These are phyloP conservation scores for Candida germanica DNA, from an alignment of 805 yeast genomes.

Conservation along the genomic window DNA sequence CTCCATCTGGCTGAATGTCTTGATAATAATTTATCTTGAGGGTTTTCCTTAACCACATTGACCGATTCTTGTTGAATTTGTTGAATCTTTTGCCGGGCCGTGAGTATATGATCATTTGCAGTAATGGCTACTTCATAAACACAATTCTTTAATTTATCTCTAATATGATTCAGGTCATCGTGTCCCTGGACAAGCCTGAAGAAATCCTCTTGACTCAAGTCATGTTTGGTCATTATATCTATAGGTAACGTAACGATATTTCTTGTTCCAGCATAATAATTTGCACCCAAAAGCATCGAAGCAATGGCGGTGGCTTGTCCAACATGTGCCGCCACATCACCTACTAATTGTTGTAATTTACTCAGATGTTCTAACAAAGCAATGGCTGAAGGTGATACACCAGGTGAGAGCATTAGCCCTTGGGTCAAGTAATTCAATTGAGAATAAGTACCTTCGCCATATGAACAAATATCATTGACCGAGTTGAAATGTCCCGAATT, in stretches of 20 bases:
- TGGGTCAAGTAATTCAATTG: slow-evolving; percentile 69
- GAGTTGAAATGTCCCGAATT: slow-evolving; percentile 44
- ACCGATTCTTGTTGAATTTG: slow-evolving; percentile 37
- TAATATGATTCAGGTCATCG: slow-evolving; percentile 23
- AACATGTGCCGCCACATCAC: slow-evolving; percentile 71
- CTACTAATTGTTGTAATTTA: slow-evolving; percentile 39
- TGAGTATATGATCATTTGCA: slow-evolving; percentile 76
- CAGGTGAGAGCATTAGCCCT: slow-evolving; percentile 54
- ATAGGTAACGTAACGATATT: slow-evolving; percentile 60
- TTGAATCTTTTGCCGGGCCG: slow-evolving; percentile 58
- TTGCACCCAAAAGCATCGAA: slow-evolving; percentile 56
- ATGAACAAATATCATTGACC: slow-evolving; percentile 61
- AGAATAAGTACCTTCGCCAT: slow-evolving; percentile 77
- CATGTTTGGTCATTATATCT: slow-evolving; percentile 51
- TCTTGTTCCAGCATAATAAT: slow-evolving; percentile 51
- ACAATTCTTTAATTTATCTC: slow-evolving; percentile 49
- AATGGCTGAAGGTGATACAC: slow-evolving; percentile 54
- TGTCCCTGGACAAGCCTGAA: slow-evolving; percentile 48
- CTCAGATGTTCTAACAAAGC: slow-evolving; percentile 46
- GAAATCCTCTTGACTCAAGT: slow-evolving; percentile 62
- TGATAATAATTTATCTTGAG: slow-evolving; percentile 24
- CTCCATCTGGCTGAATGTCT: slow-evolving; percentile 37
- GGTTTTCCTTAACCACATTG: slow-evolving; percentile 20
- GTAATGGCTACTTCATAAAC: slow-evolving; percentile 66
- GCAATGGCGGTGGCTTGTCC: slow-evolving; percentile 81